Conservation (phyloP, 2,329 filamentous ascomycete genomes). For the Pseudocercospora fuligena region DNA sequence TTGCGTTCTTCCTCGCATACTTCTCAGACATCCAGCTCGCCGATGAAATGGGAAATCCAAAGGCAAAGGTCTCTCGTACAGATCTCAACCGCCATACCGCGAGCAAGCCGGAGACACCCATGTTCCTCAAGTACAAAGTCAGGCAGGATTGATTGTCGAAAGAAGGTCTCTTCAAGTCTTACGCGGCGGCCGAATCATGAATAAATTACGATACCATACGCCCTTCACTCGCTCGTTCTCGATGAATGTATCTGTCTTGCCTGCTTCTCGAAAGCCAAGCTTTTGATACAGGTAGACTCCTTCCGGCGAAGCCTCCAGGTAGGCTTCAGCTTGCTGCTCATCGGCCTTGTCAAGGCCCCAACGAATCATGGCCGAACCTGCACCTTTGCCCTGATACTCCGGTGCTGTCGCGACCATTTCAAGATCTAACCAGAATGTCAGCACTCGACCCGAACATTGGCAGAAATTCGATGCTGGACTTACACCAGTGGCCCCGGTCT, state of each 20-base stretch:
- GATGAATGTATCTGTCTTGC: slow-evolving; percentile 33
- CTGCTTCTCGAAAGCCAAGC: slow-evolving; percentile 40
- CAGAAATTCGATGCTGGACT: slow-evolving; percentile 16
- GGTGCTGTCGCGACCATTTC: slow-evolving; percentile 44
- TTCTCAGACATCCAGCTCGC: slow-evolving; percentile 56
- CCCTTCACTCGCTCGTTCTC: slow-evolving; percentile 31
- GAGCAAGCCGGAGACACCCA: slow-evolving; percentile 45
- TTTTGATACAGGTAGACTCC: slow-evolving; percentile 46
- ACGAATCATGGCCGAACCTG: slow-evolving; percentile 43
- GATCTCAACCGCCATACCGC: slow-evolving; percentile 48
- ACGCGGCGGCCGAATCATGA: slow-evolving; percentile 32
- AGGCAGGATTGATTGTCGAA: slow-evolving; percentile 24
- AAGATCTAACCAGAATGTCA: slow-evolving; percentile 30
- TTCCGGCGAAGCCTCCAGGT: slow-evolving; percentile 45
- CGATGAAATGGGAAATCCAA: slow-evolving; percentile 47
- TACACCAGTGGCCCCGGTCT: slow-evolving; percentile 37
- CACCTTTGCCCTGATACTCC: slow-evolving; percentile 45
- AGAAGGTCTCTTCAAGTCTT: background rate
- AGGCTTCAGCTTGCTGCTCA: slow-evolving; percentile 40
- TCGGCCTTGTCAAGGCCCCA: slow-evolving; percentile 48
- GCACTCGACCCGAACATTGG: background rate
- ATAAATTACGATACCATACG: slow-evolving; percentile 34
- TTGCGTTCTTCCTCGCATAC: slow-evolving; percentile 54
- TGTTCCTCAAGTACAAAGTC: slow-evolving; percentile 48
- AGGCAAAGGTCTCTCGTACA: slow-evolving; percentile 38